These are phyloP conservation scores for Cryptococcus deneoformans DNA, from an alignment of 1,284 basidiomycete species.

Conservation along the genomic window DNA sequence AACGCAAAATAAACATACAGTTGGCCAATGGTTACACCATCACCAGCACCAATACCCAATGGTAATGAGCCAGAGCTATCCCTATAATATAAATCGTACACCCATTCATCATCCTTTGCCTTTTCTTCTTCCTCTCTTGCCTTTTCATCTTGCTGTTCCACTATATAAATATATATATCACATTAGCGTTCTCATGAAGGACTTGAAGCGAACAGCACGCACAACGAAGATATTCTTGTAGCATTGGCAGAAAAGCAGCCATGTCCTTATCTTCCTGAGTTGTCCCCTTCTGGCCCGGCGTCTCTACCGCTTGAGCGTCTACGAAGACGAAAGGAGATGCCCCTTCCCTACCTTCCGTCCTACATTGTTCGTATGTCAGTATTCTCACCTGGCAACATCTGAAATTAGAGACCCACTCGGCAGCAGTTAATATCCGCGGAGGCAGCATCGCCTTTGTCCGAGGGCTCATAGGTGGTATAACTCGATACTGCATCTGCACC, in stretches of 20 bases:
- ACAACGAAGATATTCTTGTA: conserved; percentile 46
- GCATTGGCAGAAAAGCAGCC: conserved; percentile 48
- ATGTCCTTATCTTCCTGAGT: conserved; percentile 39
- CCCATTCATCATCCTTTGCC: conserved; percentile 37
- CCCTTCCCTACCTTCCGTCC: conserved; percentile 14
- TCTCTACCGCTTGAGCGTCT: conserved; percentile 44
- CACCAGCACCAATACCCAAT: conserved; percentile 26
- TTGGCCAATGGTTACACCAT: conserved; percentile 33
- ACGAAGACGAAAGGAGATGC: conserved; percentile 31
- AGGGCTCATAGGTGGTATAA: conserved; percentile 29
- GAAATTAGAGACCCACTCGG: conserved; percentile 22
- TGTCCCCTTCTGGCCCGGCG: neutral
- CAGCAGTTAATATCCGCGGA: conserved; percentile 32
- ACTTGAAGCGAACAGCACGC: conserved; percentile 7
- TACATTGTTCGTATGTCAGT: neutral
- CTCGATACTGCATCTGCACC: conserved; percentile 29
- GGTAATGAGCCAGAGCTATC: conserved; percentile 26
- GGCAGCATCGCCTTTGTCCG: conserved; percentile 25
- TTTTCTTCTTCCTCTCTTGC: neutral
- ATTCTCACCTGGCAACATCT: neutral
- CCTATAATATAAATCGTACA: conserved; percentile 51
- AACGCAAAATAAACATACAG: conserved; percentile 23
- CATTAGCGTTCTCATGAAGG: neutral
- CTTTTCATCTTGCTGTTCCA: conserved; percentile 14
- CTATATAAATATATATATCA: conserved; percentile 8